These are phyloP conservation scores for Telopea speciosissima DNA, from an alignment of 177 flowering plant species.

Conservation along the genomic window DNA sequence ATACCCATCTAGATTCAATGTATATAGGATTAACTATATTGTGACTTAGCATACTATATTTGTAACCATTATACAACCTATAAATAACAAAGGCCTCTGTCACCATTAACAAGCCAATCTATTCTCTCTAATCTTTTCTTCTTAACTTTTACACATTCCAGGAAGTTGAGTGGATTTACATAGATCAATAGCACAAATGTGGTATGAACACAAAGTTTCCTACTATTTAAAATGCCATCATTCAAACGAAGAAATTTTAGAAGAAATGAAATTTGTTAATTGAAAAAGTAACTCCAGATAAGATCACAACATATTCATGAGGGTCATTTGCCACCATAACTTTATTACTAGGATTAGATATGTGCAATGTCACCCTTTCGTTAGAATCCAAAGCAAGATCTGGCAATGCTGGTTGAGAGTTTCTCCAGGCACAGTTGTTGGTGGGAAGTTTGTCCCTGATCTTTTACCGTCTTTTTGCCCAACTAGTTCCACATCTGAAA, in stretches of 20 bases:
- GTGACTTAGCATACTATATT: too few relatives aligned
- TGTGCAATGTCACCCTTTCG: constrained; percentile 19
- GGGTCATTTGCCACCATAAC: constrained; percentile 23
- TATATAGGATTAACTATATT: too few relatives aligned
- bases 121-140: too few relatives aligned
- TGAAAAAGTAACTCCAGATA: not conserved
- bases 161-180: too few relatives aligned
- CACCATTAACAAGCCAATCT: too few relatives aligned
- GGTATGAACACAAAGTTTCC: too few relatives aligned
- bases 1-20: too few relatives aligned
- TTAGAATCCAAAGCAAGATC: constrained; percentile 21
- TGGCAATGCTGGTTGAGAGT: constrained; percentile 20
- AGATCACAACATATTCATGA: constrained; percentile 41
- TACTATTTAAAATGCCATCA: not conserved
- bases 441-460: constrained; percentile 13
- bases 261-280: not conserved
- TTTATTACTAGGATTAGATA: constrained; percentile 22
- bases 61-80: too few relatives aligned
- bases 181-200: too few relatives aligned
- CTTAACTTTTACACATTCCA: too few relatives aligned
- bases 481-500: constrained; percentile 56
- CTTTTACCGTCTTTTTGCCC: constrained; percentile 19
- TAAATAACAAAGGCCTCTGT: too few relatives aligned
- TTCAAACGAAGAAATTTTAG: not conserved
- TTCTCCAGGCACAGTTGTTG: constrained; percentile 19